Base-by-base conservation (phyloP, 2,329 filamentous ascomycete genomes). In the Colletotrichum acutatum region DNA sequence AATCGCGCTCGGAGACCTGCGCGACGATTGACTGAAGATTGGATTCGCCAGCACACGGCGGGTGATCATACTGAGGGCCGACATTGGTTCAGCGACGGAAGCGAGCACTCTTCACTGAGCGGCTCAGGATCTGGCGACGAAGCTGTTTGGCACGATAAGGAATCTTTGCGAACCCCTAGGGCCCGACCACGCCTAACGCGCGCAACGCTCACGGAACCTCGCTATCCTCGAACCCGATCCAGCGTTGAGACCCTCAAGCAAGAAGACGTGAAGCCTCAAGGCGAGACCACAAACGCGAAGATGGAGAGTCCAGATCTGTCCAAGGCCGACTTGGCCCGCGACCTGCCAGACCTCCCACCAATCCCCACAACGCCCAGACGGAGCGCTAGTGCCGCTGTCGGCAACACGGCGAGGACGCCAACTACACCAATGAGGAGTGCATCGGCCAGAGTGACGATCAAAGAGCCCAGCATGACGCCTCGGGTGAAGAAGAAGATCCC, bases 11-110 rank as follows among this genome's bases (percentile, higher is more conserved):
- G 90, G 78, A 84, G 91, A 79, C 86, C 89, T 68, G 84, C 87
- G 19, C 86, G 87, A 76, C 91, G 92, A 72, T 88, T 95, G 66
- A 95, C 93, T 0, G 93, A 95, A 81, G 93, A 95, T 85, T 96
- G 94, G 94, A 95, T 97, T 76, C 92, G 93, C 74, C 93, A 94
- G 74, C 94, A 95, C 79, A 91, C 94, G n/a, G 89, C 92, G n/a
- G 89, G 90, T 75, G 90, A 92, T 76, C 72, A 75, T 26, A 74
- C 88, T 89, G 91, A 77, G 52, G 69, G 72, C 49, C 78, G 84
- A 79, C 77, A 85, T 68, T 72, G 76, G 74, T 58, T 75, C 19
- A 75, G 74, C 54, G 74, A 75, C 68, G 74, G 74, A 34, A 95
- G 92, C 80, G 93, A 94, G 86, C 89, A 90, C 85, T 93, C 91